Conservation (phyloP, 2,329 filamentous ascomycete genomes). For the Neonectria faginata region DNA sequence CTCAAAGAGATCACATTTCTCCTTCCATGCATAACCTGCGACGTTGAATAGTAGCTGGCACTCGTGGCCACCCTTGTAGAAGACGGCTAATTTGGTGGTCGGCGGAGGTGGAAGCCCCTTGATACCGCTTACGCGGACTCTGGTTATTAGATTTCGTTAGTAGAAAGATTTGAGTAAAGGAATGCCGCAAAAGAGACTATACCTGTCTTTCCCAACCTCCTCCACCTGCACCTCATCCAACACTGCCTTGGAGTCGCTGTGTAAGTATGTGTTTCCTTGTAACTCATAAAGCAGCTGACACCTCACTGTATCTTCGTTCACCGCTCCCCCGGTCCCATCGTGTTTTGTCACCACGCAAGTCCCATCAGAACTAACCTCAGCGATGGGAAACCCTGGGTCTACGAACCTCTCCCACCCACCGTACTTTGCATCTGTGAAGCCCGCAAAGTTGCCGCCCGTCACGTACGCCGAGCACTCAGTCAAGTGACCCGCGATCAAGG, state of each 20-base stretch:
- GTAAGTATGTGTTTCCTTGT: constrained; percentile 19
- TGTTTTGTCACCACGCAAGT: constrained; percentile 53
- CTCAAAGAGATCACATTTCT: constrained; percentile 22
- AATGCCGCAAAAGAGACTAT: background rate
- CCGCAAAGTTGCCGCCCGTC: constrained; percentile 64
- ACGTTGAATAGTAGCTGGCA: constrained; percentile 13
- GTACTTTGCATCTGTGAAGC: constrained; percentile 44
- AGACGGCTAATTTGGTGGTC: constrained; percentile 20
- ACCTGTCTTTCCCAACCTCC: constrained; percentile 24
- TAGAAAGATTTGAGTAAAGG: background rate
- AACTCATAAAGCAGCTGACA: constrained; percentile 21
- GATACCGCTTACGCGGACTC: constrained; percentile 19
- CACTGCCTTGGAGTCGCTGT: constrained; percentile 14
- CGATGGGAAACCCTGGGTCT: constrained; percentile 61
- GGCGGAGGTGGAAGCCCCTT: constrained; percentile 18
- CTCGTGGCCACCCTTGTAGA: constrained; percentile 19
- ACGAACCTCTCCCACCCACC: constrained; percentile 34
- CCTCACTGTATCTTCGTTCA: constrained; percentile 18
- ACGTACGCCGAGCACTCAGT: constrained; percentile 65
- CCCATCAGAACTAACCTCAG: constrained; percentile 59
- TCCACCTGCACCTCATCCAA: constrained; percentile 30
- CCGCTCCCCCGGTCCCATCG: constrained; percentile 8
- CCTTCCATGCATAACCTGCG: constrained; percentile 14
- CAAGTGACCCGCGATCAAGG: constrained; percentile 59
- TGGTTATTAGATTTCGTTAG: background rate